Base-by-base conservation (phyloP, 2,329 filamentous ascomycete species). In the Fusarium sp. region DNA sequence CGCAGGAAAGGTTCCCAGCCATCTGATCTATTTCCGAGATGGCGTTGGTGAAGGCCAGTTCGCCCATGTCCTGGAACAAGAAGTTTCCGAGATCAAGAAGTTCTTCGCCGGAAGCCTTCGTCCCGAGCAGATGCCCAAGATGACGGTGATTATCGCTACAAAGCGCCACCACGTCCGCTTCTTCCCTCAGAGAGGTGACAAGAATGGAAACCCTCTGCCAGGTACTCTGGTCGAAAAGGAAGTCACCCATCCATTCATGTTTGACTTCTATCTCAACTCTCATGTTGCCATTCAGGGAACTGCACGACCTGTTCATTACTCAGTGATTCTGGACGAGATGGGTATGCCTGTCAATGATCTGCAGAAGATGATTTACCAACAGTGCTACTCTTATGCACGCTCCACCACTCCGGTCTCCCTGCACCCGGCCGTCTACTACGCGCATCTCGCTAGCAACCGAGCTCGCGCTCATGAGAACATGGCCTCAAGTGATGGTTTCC, bases 81-180 rank as follows among this genome's bases (percentile, higher is more conserved):
- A 99, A 77, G 86, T 98, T 1, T 77, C 79, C 0, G 86, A 91
- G 69, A 90, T 98, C 80, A 92, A 91, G 80, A 78, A 83, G 1
- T 82, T 83, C 27, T 86, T 94, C 71, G 73, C 75, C 32, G 78
- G 84, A 8, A 73, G 78, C 5, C 78, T 78, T 6, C 77, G 75
- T 3, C 58, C 51, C 2, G 69, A 72, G 2, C 70, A 89, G 1
- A 55, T 70, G 4, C 83, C 92, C 5, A 92, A 92, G 77, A 90
- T 98, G 75, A 94, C 94, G 0, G 94, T 97, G 13, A 88, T 97
- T 43, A 87, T 98, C 47, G 94, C 93, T 2, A 94, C 93, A 2
- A 99, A 99, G 86, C 92, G 96, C 5, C 96, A 99, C 73, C 95
- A 98, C 75, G 90, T 97, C 56, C 92, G 96, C 18, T 94, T 97